Conservation (phyloP, 2,329 filamentous ascomycete genomes). For the Penicillium psychrosexuale region DNA sequence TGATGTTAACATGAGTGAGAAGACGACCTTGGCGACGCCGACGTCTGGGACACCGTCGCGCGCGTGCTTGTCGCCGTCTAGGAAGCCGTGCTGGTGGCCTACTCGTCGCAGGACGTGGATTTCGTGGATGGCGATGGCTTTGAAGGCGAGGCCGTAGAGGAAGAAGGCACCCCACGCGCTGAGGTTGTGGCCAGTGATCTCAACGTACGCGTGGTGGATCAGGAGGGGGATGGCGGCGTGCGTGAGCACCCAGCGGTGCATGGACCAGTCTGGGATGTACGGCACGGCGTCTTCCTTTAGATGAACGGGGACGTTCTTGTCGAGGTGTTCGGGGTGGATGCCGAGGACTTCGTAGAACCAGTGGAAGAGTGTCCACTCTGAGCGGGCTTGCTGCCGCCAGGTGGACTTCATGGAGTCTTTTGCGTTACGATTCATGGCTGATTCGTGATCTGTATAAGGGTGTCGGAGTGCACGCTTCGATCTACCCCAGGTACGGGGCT, state of each 20-base stretch:
- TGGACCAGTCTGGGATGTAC: slow-evolving; percentile 23
- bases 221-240: slow-evolving; percentile 24
- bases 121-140: slow-evolving; percentile 26
- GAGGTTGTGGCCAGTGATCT: slow-evolving; percentile 21
- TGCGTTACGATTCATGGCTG: slow-evolving; percentile 18
- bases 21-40: slow-evolving; percentile 26
- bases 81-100: slow-evolving; percentile 24
- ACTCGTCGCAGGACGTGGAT: slow-evolving; percentile 24
- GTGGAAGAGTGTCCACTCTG: slow-evolving; percentile 25
- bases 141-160: slow-evolving; percentile 23
- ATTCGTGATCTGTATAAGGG: not conserved
- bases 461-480: not conserved
- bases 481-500: not conserved
- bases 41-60: slow-evolving; percentile 28
- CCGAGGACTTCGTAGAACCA: slow-evolving; percentile 27
- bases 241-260: slow-evolving; percentile 25
- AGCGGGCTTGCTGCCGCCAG: slow-evolving; percentile 22
- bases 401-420: slow-evolving; percentile 31
- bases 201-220: slow-evolving; percentile 24
- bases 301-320: slow-evolving; percentile 19
- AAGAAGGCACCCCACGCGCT: slow-evolving; percentile 19
- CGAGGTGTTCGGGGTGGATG: slow-evolving; percentile 23
- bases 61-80: slow-evolving; percentile 27
- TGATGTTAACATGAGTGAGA: slow-evolving; percentile 23
- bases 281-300: slow-evolving; percentile 23